These are phyloP conservation scores for Candida sanyiensis DNA, from an alignment of 805 yeast species.

Conservation along the genomic window DNA sequence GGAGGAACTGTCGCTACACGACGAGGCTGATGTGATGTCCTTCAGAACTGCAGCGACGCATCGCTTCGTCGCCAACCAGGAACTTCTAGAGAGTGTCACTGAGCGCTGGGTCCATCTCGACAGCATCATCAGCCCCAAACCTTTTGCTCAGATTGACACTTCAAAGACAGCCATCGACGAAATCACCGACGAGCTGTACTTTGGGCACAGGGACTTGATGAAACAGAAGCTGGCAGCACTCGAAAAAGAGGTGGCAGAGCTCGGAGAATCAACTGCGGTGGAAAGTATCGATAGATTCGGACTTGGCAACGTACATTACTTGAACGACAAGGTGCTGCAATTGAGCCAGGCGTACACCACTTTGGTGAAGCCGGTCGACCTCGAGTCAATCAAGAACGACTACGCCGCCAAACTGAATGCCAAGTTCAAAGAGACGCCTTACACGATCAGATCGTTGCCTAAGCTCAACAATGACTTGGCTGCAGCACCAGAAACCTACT, in stretches of 20 bases:
- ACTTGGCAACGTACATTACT: constrained; percentile 2
- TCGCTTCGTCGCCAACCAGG: constrained; percentile 43
- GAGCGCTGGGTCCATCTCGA: constrained; percentile 41
- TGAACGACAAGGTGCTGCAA: constrained; percentile 9
- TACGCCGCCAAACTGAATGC: constrained; percentile 10
- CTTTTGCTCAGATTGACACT: constrained; percentile 19
- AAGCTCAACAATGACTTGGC: constrained; percentile 14
- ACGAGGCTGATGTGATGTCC: constrained; percentile 48
- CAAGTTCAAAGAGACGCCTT: constrained; percentile 4
- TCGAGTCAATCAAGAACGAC: constrained; percentile 4
- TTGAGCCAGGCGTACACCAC: constrained; percentile 13
- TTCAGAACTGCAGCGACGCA: constrained; percentile 41
- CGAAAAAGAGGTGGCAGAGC: constrained; percentile 17
- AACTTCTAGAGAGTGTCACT: constrained; percentile 41
- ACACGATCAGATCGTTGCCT: constrained; percentile 13
- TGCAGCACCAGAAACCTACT: constrained; percentile 23
- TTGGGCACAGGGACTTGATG: constrained; percentile 23
- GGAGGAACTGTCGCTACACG: constrained; percentile 32
- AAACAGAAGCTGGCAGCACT: constrained; percentile 16
- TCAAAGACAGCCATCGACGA: constrained; percentile 15
- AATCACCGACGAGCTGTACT: constrained; percentile 20
- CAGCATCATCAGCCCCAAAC: constrained; percentile 38
- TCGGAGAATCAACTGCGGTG: background rate
- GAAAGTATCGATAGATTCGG: constrained; percentile 1
- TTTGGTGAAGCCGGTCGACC: background rate